These are phyloP conservation scores for Colletotrichum ledebouriae DNA, from an alignment of 2,329 filamentous ascomycete genomes.

Conservation along the genomic window DNA sequence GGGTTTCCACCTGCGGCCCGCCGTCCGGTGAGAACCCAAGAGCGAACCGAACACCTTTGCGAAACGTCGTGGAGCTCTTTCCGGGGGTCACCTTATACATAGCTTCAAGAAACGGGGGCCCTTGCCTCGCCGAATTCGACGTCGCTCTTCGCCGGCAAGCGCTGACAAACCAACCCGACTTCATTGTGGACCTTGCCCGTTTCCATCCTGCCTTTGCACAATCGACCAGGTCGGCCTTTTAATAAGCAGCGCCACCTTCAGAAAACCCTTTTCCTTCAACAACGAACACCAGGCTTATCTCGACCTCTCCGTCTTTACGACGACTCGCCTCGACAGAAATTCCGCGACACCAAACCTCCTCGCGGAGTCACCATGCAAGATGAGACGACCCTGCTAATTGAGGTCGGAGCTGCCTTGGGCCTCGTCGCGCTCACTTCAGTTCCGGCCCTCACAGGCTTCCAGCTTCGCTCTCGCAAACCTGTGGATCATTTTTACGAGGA, in stretches of 20 bases:
- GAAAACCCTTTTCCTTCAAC: conserved; percentile 13
- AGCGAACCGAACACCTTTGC: conserved; percentile 13
- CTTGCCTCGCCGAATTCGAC: conserved; percentile 27
- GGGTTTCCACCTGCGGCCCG: conserved; percentile 20
- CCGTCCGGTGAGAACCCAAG: conserved; percentile 3
- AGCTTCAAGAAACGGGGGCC: conserved; percentile 15
- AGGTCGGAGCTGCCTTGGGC: conserved; percentile 49
- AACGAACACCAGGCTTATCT: neutral
- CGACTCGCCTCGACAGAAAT: neutral
- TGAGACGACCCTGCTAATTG: conserved; percentile 37
- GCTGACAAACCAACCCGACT: conserved; percentile 26
- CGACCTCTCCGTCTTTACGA: neutral
- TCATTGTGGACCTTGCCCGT: conserved; percentile 25
- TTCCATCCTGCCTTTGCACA: conserved; percentile 10
- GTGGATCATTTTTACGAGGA: conserved; percentile 72
- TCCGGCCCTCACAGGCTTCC: conserved; percentile 54
- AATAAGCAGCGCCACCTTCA: conserved; percentile 14
- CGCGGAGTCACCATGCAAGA: conserved; percentile 34
- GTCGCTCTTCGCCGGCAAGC: conserved; percentile 4
- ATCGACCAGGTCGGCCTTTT: neutral
- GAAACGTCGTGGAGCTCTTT: conserved; percentile 10
- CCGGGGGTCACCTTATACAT: conserved; percentile 12
- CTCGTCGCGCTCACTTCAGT: conserved; percentile 53
- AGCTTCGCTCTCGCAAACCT: conserved; percentile 52
- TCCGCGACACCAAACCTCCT: neutral